Evolutionary conservation across 2,329 filamentous ascomycete species (phyloP), one percentile per base, ranked within the genome.

Genomic region (Ceratocystis eucalypticola): DNA sequence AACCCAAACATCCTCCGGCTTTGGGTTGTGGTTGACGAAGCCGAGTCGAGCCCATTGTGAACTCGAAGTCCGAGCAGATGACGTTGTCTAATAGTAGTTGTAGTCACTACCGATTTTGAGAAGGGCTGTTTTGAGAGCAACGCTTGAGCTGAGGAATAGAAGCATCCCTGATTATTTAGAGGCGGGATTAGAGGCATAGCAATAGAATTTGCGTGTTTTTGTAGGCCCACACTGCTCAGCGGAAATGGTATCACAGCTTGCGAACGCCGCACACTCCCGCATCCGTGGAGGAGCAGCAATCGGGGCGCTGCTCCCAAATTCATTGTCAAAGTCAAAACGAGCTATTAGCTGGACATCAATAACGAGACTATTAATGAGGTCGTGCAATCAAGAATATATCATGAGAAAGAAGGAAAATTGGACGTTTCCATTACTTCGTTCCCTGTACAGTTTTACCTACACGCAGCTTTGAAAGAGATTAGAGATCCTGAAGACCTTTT

Each of bases 221-320:
- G 28, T n/a, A 30, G 20, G 55, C 15, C 28, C 55, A 30, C 15
- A 59, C 12, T 33, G 28, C 55, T 28, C 25, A 33, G 20, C 55
- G 55, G 17, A n/a, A 59, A 37, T 37, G 55, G 28, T 37, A 8
- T 28, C 10, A 48, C 46, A 25, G 46, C 22, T 37, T 48, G 46
- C 28, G 46, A 64, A 17, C 53, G 44, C 20, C 46, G 48, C n/a
- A 8, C 53, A 33, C 64, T 61, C 44, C 64, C 53, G 64, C 67
- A 64, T 65, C 63, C 53, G 33, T 66, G 53, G 46, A 79, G 79
- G 75, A 80, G 76, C 76, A 81, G 75, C 74, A 76, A 75, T 72
- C 77, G 78, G 71, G 79, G 79, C 72, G 79, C 75, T 72, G 76
- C 76, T 74, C 77, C 79, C 75, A 78, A 76, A 74, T 76, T 77